Evolutionary conservation across 306 rosid species (phyloP).

Genomic region (Quercus glauca): DNA sequence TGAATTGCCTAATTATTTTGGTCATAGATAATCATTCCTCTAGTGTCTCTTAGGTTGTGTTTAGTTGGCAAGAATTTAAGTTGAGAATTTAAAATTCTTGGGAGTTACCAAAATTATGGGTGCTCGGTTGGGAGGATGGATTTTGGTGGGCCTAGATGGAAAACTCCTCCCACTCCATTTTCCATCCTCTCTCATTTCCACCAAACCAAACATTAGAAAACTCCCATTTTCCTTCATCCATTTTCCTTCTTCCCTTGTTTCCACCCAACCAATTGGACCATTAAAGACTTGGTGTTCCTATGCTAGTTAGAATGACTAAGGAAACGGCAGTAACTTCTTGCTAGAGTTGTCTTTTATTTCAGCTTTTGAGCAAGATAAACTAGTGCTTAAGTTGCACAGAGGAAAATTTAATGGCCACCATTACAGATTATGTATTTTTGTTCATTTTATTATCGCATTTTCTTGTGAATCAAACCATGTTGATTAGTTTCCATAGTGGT

Average conservation of each 20-base stretch:
- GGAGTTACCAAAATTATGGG: no score
- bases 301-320: background rate
- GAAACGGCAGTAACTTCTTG: background rate
- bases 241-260: no score
- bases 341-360: background rate
- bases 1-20: no score
- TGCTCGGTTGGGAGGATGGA: no score
- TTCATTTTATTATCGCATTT: background rate
- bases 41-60: background rate
- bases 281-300: background rate
- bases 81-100: no score
- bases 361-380: background rate
- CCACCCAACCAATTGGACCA: no score
- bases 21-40: background rate
- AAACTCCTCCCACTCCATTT: no score
- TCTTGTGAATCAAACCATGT: background rate
- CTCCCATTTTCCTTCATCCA: no score
- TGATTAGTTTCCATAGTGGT: background rate
- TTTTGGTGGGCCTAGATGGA: no score
- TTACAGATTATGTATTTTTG: background rate
- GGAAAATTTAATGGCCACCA: background rate
- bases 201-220: no score
- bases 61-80: no score
- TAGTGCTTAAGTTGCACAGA: conserved; percentile 1
- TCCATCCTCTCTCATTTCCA: no score